Base-by-base conservation (phyloP, 2,329 filamentous ascomycete species). In the Fusarium sterilihyphosum region DNA sequence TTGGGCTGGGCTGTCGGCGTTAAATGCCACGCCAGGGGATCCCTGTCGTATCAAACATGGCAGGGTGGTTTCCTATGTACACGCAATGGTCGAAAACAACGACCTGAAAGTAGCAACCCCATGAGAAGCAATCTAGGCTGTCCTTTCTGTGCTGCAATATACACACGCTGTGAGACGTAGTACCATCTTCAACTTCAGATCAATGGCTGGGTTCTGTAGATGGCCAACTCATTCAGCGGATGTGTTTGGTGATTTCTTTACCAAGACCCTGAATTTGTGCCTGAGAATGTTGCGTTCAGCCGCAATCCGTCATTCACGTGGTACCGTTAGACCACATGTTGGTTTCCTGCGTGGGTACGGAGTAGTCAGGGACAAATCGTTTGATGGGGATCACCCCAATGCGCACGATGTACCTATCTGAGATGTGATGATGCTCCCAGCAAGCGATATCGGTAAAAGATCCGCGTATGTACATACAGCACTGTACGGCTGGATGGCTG, bases 391-490 rank as follows among this genome's bases (percentile, higher is more conserved):
- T 73, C 69, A 61, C 56, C 53, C 40, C 56, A 53, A 49, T 46
- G 47, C 57, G 53, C 24, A 53, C 62, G 68, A 78, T 75, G 76
- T 71, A 47, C 68, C 76, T 73, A 73, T 57, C 57, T 70, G 74
- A 76, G 68, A 71, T 74, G 35, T 70, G 73, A 77, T 64, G 65
- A 62, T 53, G 53, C 59, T 44, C 44, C 64, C 38, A 60, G 46
- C 49, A 73, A 67, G 46, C 65, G 35, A 59, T 37, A 49, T 40
- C 44, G 46, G 43, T 59, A 72, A 63, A 65, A 50, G 73, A 77
- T 76, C 71, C 61, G 46, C 63, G 50, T 47, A 46, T 22, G 33
- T 35, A 35, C 33, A 35, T 16, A 35, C 35, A 16, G 35, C 8
- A 37, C 33, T 37, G 33, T n/a, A n/a, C 12, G 38, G 43, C 29